phyloP scores from a whole-genome alignment of 352 stramenopile species.

The Bremia lactucae region DNA sequence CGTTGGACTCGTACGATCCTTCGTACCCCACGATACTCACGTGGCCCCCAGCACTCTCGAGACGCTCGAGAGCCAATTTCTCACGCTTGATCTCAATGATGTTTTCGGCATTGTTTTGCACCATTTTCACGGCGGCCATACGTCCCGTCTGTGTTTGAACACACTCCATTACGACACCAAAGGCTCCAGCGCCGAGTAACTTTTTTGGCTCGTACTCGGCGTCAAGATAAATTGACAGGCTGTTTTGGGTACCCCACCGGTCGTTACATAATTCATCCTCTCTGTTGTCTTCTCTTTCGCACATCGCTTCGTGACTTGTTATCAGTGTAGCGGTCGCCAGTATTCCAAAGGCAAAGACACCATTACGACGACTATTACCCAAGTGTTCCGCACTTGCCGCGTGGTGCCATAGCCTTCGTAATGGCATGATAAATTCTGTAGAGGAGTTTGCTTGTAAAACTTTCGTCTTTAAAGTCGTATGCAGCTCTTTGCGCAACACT shows the following conservation, averaged over 20 bases:
- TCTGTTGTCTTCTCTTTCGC: slow-evolving; percentile 7
- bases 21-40: slow-evolving; percentile 50
- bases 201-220: slow-evolving; percentile 51
- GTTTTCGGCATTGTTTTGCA: slow-evolving; percentile 44
- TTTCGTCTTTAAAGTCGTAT: too few relatives aligned
- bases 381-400: background rate
- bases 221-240: slow-evolving; percentile 43
- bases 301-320: slow-evolving; percentile 3
- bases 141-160: slow-evolving; percentile 47
- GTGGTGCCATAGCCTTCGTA: slow-evolving; percentile 2
- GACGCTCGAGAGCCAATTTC: slow-evolving; percentile 33
- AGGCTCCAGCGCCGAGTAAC: slow-evolving; percentile 55
- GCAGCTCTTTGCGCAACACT: too few relatives aligned
- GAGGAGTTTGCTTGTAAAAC: too few relatives aligned
- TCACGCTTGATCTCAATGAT: slow-evolving; percentile 53
- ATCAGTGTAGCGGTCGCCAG: background rate
- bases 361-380: background rate
- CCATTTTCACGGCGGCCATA: slow-evolving; percentile 69
- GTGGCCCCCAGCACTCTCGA: slow-evolving; percentile 54
- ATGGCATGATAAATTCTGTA: too few relatives aligned
- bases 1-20: slow-evolving; percentile 56
- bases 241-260: slow-evolving; percentile 1
- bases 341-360: background rate
- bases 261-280: slow-evolving; percentile 10
- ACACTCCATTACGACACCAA: slow-evolving; percentile 81